phyloP scores from a whole-genome alignment of 1,284 basidiomycete genomes.

The Ceratobasidium sp. region DNA sequence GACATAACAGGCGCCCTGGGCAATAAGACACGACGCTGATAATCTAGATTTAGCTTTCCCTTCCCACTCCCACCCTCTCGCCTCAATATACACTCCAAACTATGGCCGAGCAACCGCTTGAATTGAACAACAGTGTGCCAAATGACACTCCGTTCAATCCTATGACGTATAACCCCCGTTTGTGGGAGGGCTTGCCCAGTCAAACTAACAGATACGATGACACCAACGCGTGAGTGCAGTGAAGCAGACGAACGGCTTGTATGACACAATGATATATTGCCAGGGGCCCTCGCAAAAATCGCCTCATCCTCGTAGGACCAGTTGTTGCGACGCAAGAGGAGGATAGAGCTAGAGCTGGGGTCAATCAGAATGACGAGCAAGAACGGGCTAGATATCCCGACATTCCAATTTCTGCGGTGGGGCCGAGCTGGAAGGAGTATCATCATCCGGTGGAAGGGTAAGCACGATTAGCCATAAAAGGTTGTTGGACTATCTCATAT shows the following conservation, averaged over 20 bases:
- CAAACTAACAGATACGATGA: conserved; percentile 36
- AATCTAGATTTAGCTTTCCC: too few species aligned
- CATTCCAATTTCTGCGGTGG: background rate
- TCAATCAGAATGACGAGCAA: too few species aligned
- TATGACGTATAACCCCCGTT: background rate
- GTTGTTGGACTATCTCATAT: background rate
- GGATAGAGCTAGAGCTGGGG: too few species aligned
- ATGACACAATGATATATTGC: background rate
- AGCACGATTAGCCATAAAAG: conserved; percentile 1
- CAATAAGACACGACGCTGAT: too few species aligned
- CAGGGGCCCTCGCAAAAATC: conserved; percentile 13
- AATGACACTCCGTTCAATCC: conserved; percentile 11
- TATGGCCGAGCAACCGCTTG: too few species aligned
- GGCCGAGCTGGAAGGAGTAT: conserved; percentile 22
- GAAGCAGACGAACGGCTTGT: background rate
- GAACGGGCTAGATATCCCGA: conserved; percentile 11
- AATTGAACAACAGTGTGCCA: too few species aligned
- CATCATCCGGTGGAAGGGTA: conserved; percentile 34
- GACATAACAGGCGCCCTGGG: too few species aligned
- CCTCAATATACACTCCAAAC: too few species aligned
- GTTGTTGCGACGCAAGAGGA: background rate
- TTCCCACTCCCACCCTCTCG: too few species aligned
- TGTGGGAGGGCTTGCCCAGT: conserved; percentile 35
- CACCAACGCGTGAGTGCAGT: conserved; percentile 28
- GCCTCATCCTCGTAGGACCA: background rate